A percentile compares a stretch with the other conserved stretches of the same genome.
Conservation (phyloP, 176 grass and related monocot species). For the Leersia perrieri region DNA sequence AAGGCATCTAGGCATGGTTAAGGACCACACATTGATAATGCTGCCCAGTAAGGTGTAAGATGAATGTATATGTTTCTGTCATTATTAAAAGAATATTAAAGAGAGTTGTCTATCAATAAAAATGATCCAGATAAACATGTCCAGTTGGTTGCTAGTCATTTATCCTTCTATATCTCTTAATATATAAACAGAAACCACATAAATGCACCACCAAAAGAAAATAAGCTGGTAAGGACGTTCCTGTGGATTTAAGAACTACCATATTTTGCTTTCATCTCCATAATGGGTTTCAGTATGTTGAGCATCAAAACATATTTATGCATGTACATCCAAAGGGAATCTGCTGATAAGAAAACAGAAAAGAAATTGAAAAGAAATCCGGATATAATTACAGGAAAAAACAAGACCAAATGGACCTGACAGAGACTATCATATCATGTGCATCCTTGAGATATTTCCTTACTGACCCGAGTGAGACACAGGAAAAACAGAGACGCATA, state of each 20-base stretch:
- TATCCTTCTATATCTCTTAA: neutral
- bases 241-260: neutral
- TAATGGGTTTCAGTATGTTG: conserved; percentile 9
- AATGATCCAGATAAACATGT: neutral
- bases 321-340: neutral
- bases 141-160: neutral
- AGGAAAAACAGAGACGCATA: neutral
- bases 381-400: neutral
- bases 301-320: neutral
- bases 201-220: neutral
- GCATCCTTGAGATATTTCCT: neutral
- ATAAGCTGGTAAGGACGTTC: neutral
- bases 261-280: neutral
- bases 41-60: neutral
- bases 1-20: neutral
- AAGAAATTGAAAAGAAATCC: neutral
- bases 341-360: neutral
- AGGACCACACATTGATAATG: conserved; percentile 3
- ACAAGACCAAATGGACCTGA: neutral
- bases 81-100: neutral
- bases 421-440: neutral
- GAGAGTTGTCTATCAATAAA: neutral
- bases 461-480: neutral
- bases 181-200: neutral
- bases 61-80: neutral